These are phyloP conservation scores for Cardamine occulta DNA, from an alignment of 345 rosid genomes.

Conservation along the genomic window DNA sequence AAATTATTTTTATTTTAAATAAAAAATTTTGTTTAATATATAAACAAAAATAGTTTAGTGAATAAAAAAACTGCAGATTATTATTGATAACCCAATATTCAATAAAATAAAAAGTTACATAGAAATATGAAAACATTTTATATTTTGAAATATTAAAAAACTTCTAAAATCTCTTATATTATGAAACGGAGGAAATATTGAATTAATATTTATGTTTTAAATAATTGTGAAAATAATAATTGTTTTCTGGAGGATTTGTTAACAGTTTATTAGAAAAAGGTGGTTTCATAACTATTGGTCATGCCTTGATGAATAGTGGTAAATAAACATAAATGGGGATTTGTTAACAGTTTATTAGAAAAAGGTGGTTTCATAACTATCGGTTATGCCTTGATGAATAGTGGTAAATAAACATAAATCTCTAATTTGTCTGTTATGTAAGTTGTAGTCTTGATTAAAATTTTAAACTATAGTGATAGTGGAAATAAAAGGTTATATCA, in stretches of 20 bases:
- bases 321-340: not conserved
- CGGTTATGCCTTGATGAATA: not conserved
- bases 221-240: not conserved
- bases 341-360: not conserved
- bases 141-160: too few species aligned
- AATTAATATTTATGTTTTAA: conserved; percentile 8
- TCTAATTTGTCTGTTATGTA: conserved; percentile 1
- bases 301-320: too few species aligned
- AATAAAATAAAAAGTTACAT: too few species aligned
- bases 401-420: not conserved
- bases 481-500: conserved; percentile 40
- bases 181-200: too few species aligned
- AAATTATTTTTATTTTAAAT: too few species aligned
- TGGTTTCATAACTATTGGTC: not conserved
- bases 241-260: not conserved
- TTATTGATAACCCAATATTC: too few species aligned
- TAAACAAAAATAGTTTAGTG: too few species aligned
- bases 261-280: not conserved
- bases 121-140: too few species aligned
- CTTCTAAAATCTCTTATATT: too few species aligned
- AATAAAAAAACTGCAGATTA: too few species aligned
- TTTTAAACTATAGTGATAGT: conserved; percentile 7
- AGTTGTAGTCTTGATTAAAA: too few species aligned
- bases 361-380: not conserved
- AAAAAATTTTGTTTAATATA: too few species aligned